Conservation (phyloP, 306 rosid species). For the Fragaria ananassa region DNA sequence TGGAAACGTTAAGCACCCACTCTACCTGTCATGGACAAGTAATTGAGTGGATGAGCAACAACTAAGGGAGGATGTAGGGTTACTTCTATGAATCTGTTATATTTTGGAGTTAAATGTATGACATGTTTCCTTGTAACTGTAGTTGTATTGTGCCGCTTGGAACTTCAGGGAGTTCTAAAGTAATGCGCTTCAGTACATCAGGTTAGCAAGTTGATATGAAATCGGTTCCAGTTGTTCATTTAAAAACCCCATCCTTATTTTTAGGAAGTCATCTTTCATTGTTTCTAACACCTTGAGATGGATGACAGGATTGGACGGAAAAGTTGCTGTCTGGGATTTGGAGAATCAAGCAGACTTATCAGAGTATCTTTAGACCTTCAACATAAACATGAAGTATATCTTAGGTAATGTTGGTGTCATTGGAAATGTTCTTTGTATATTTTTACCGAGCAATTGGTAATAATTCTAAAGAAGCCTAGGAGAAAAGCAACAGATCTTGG, state of each 20-base stretch:
- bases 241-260: constrained; percentile 2
- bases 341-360: constrained; percentile 68
- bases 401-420: background rate
- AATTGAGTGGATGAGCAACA: constrained; percentile 17
- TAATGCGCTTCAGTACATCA: constrained; percentile 87
- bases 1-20: constrained; percentile 9
- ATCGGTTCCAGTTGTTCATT: background rate
- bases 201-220: constrained; percentile 45
- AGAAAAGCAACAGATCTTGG: constrained; percentile 5
- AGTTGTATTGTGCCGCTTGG: constrained; percentile 71
- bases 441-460: constrained; percentile 22
- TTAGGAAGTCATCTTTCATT: constrained; percentile 8
- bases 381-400: constrained; percentile 5
- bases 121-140: constrained; percentile 35
- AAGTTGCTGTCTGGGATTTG: constrained; percentile 80
- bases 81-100: background rate
- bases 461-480: constrained; percentile 17
- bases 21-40: background rate
- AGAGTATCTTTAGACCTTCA: constrained; percentile 34
- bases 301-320: constrained; percentile 86
- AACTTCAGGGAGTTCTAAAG: constrained; percentile 38
- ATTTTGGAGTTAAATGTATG: constrained; percentile 12
- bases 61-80: constrained; percentile 17
- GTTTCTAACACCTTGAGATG: constrained; percentile 2
- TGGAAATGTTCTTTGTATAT: constrained; percentile 24